Evolutionary conservation across 306 rosid species (phyloP), one percentile per base, ranked within the genome.

Genomic region (Dryas drummondii): DNA sequence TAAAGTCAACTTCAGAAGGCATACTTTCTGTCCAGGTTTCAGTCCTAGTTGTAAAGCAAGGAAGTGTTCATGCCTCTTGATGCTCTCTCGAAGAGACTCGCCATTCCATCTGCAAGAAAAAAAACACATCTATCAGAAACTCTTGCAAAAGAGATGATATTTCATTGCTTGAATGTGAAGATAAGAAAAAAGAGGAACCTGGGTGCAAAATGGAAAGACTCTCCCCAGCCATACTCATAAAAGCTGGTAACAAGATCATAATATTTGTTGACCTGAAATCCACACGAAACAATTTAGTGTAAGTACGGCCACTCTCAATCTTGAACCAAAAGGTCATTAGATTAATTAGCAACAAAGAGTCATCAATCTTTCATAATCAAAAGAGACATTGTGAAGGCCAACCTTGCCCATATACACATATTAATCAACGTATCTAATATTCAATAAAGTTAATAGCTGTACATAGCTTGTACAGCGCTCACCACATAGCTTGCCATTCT

Each of bases 181-280:
- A 17, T 41, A 32, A 37, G 6, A 11, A 56, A 62, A 45, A 73
- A 6, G 27, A n/a, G 19, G 59, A 40, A 91, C 97, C 98, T 90
- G 63, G 77, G 87, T 27, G 98, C 98, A 87, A 94, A 94, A 87
- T 94, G 98, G 84, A 94, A 94, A 44, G 98, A 94, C 79, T 89
- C 97, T 51, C 98, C 98, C 98, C 98, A 94, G 74, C 98, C 98
- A 76, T 88, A 94, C 81, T 94, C 98, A 83, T 94, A 94, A 82
- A 94, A 94, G 88, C 97, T 88, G 64, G 98, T 94, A 44, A 81
- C 93, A 62, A 94, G 91, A 83, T 94, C 98, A 79, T 94, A 94
- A 85, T 94, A 94, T 56, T 91, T 94, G 57, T 94, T 94, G 56
- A 91, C 98, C 98, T 94, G 96, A 83, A 80, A 85, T 56, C 67